These are phyloP conservation scores for Exserohilum rostratum DNA, from an alignment of 2,329 filamentous ascomycete species.

Conservation along the genomic window DNA sequence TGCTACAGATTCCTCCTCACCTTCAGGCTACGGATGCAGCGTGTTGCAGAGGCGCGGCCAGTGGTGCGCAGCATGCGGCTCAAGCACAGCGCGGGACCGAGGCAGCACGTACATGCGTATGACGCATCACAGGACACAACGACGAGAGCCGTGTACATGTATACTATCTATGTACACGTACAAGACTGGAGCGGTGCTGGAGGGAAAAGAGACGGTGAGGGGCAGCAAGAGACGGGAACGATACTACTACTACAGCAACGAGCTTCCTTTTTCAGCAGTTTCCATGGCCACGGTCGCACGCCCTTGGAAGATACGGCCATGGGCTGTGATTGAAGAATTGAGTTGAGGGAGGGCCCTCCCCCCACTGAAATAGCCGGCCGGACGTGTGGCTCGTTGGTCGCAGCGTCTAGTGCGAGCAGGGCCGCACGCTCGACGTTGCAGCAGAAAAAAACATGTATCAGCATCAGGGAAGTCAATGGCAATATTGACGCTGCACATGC, in stretches of 20 bases:
- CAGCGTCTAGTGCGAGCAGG: slow-evolving; percentile 5
- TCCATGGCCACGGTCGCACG: no score
- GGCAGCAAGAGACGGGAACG: no score
- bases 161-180: no score
- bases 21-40: not conserved
- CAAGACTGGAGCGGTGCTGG: no score
- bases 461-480: not conserved
- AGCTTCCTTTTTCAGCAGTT: not conserved
- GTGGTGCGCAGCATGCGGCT: slow-evolving; percentile 1
- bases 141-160: not conserved
- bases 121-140: not conserved
- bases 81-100: not conserved
- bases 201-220: no score
- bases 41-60: not conserved
- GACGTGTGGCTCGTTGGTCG: not conserved
- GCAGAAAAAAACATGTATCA: not conserved
- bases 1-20: not conserved
- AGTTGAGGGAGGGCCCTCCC: no score
- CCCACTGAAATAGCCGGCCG: no score
- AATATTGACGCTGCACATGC: not conserved
- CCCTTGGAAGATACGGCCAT: no score
- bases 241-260: no score
- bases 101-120: not conserved
- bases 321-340: no score
- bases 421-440: not conserved